Percentiles rank a stretch among this genome's conserved stretches.
These are phyloP conservation scores for Sporothrix pseudoabietina DNA, from an alignment of 2,329 filamentous ascomycete genomes.

Conservation along the genomic window DNA sequence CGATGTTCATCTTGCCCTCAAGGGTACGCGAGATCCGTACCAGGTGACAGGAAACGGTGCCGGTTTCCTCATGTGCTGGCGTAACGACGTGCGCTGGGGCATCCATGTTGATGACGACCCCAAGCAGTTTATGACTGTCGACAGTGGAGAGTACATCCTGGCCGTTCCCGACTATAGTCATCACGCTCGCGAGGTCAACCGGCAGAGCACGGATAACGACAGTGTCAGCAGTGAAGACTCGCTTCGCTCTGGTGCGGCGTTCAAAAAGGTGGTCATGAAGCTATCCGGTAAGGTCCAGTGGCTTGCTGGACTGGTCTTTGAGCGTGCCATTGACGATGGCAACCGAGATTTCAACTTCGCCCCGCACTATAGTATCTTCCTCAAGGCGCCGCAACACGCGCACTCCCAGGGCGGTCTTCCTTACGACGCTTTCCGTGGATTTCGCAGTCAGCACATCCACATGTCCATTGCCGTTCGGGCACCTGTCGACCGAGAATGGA, in stretches of 20 bases:
- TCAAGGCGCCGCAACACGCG: slow-evolving; percentile 78
- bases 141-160: slow-evolving; percentile 92
- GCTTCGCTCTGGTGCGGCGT: slow-evolving; percentile 73
- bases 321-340: slow-evolving; percentile 73
- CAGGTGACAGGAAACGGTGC: slow-evolving; percentile 88
- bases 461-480: slow-evolving; percentile 89
- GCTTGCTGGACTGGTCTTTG: slow-evolving; percentile 89
- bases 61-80: slow-evolving; percentile 98
- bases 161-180: slow-evolving; percentile 93
- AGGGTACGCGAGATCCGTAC: slow-evolving; percentile 91
- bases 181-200: slow-evolving; percentile 70
- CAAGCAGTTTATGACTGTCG: slow-evolving; percentile 90
- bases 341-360: slow-evolving; percentile 83
- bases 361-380: slow-evolving; percentile 86
- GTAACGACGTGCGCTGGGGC: slow-evolving; percentile 86
- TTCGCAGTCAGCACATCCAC: slow-evolving; percentile 95
- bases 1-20: slow-evolving; percentile 89
- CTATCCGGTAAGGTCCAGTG: slow-evolving; percentile 94
- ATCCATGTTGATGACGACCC: slow-evolving; percentile 85
- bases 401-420: slow-evolving; percentile 56
- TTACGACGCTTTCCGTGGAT: slow-evolving; percentile 96
- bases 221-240: slow-evolving; percentile 65
- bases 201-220: slow-evolving; percentile 56
- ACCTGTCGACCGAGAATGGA: slow-evolving; percentile 85
- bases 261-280: slow-evolving; percentile 99